phyloP scores from a whole-genome alignment of 345 rosid species.

The Brassica juncea region DNA sequence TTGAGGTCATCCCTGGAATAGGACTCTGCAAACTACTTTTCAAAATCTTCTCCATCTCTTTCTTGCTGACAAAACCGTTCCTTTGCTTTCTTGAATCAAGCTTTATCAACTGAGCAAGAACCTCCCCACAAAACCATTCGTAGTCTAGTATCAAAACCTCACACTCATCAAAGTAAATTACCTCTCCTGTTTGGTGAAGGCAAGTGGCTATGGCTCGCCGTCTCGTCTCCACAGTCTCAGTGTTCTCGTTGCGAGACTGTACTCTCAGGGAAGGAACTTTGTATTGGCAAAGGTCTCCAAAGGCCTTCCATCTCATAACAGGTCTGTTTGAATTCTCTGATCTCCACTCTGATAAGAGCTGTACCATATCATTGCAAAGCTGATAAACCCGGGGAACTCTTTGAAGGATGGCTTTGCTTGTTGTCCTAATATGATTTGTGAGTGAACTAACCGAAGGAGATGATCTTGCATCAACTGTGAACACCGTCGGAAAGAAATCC shows the following conservation, averaged over 20 bases:
- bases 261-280: conserved; percentile 78
- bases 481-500: conserved; percentile 79
- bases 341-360: conserved; percentile 84
- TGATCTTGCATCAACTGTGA: conserved; percentile 93
- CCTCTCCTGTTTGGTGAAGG: conserved; percentile 89
- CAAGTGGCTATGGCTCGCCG: conserved; percentile 78
- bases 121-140: conserved; percentile 89
- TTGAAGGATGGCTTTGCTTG: conserved; percentile 72
- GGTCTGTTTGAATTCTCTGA: conserved; percentile 71
- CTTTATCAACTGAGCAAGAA: conserved; percentile 74
- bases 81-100: conserved; percentile 66
- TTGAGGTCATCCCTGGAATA: conserved; percentile 87
- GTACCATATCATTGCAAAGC: conserved; percentile 78
- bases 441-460: conserved; percentile 77
- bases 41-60: conserved; percentile 75
- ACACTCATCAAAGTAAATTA: conserved; percentile 75
- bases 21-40: conserved; percentile 74
- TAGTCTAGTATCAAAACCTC: conserved; percentile 74
- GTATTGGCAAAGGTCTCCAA: conserved; percentile 75
- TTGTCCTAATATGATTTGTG: conserved; percentile 67
- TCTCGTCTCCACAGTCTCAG: conserved; percentile 65
- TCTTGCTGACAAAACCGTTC: conserved; percentile 67
- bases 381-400: conserved; percentile 90
- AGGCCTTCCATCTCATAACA: conserved; percentile 90
- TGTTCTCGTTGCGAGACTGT: conserved; percentile 69